phyloP scores from a whole-genome alignment of 2,329 filamentous ascomycete genomes.

The Ceratocystis harringtonii region DNA sequence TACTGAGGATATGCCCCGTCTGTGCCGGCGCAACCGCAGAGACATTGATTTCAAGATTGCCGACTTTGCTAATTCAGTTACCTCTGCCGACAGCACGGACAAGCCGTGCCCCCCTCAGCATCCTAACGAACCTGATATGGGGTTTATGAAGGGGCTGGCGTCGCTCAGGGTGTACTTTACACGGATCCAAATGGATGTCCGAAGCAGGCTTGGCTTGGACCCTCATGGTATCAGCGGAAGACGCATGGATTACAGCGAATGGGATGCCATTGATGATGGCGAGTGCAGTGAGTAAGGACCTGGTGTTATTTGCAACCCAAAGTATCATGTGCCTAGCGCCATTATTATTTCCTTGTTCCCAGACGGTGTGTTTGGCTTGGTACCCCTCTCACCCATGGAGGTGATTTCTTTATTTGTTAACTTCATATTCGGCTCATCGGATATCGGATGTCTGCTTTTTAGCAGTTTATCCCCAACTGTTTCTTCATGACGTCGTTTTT shows the following conservation, averaged over 20 bases:
- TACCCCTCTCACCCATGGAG: not conserved
- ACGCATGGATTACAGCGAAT: conserved; percentile 10
- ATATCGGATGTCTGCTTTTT: not conserved
- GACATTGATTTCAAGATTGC: conserved; percentile 91
- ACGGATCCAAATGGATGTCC: conserved; percentile 67
- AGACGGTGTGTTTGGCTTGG: not conserved
- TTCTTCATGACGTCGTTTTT: not conserved
- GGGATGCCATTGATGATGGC: conserved; percentile 16
- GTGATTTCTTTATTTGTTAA: not conserved
- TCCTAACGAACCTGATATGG: conserved; percentile 66
- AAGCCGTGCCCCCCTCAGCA: conserved; percentile 66
- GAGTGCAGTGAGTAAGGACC: conserved; percentile 14
- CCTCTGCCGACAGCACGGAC: conserved; percentile 57
- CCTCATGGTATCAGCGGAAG: conserved; percentile 21
- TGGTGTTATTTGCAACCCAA: not conserved
- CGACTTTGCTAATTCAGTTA: conserved; percentile 96
- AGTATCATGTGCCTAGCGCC: no score
- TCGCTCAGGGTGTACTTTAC: conserved; percentile 73
- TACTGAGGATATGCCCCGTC: conserved; percentile 37
- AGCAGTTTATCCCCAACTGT: not conserved
- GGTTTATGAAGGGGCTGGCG: conserved; percentile 73
- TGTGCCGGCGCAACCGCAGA: conserved; percentile 34
- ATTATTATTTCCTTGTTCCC: no score
- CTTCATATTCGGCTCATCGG: not conserved
- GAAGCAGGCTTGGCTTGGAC: conserved; percentile 36